Evolutionary conservation across 2,329 filamentous ascomycete genomes (phyloP), one percentile per base, ranked within the genome.

Genomic region (Periconia digitata): DNA sequence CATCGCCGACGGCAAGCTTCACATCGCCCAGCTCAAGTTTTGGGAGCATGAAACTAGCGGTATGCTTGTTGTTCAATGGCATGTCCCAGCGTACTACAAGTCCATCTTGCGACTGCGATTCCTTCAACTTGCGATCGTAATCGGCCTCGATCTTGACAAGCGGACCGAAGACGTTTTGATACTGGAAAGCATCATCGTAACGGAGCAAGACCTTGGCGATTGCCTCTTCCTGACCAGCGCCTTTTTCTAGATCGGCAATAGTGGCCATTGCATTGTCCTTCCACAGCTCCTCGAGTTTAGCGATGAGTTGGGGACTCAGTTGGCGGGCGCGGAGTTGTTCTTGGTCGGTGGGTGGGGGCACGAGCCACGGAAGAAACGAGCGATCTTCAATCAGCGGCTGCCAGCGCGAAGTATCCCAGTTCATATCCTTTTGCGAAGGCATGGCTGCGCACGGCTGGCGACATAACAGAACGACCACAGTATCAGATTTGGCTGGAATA

Each of bases 111-210:
- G 91, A 96, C 71, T 99, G 94, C 0, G 92, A 91, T 71, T 99
- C 94, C 75, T 99, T 99, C 62, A 99, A 81, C 74, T 99, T 97
- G 72, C 95, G 92, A 73, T 99, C 94, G 68, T 99, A 99, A 73
- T 99, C 94, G 37, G 94, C 95, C 72, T 99, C 94, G 73, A 99
- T 99, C 77, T 97, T 99, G 64, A 99, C 95, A 13, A 99, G 79
- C 0, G 94, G 94, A 0, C 94, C 94, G 70, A 99, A 99, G 27
- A 97, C 94, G 66, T 97, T 99, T 74, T 99, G 94, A 64, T 99
- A 99, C 67, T 99, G 92, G 70, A 91, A 99, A 0, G 94, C 91
- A 71, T 99, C 94, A 49, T 97, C 94, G 68, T 99, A 99, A 60
- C 91, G 89, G 36, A 97, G 79, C 20, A 96, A 79, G 7, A 99